Conservation (phyloP, 345 rosid genomes). For the Populus nigra region DNA sequence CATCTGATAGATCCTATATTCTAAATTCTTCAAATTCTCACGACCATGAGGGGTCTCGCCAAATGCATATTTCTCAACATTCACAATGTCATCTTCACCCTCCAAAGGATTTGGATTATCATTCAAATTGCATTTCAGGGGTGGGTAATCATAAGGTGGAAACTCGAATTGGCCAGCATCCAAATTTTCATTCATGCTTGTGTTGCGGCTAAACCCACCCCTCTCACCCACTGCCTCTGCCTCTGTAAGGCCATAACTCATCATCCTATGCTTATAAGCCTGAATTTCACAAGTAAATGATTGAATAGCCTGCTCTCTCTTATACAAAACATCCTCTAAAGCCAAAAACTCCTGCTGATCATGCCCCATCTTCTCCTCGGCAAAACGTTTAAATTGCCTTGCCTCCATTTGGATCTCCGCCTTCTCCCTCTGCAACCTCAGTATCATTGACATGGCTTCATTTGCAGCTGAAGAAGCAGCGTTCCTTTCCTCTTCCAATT, state of each 20-base stretch:
- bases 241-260: constrained; percentile 84
- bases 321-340: constrained; percentile 78
- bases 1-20: constrained; percentile 63
- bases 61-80: constrained; percentile 69
- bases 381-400: constrained; percentile 81
- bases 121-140: constrained; percentile 65
- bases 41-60: constrained; percentile 56
- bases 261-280: constrained; percentile 92
- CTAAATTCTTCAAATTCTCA: constrained; percentile 67
- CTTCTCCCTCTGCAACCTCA: constrained; percentile 93
- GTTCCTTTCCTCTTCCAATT: constrained; percentile 92
- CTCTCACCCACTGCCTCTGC: constrained; percentile 50
- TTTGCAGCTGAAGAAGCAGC: constrained; percentile 91
- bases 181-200: constrained; percentile 42
- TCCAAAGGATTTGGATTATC: constrained; percentile 52
- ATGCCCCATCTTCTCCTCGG: constrained; percentile 90
- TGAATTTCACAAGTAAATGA: constrained; percentile 77
- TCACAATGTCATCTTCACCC: constrained; percentile 54
- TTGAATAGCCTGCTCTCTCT: constrained; percentile 84
- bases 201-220: constrained; percentile 31
- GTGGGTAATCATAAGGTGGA: constrained; percentile 65
- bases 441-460: constrained; percentile 98
- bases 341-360: constrained; percentile 75
- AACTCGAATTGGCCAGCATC: constrained; percentile 46
- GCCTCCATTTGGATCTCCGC: constrained; percentile 94